These are phyloP conservation scores for Pelargonium exstipulatum DNA, from an alignment of 441 rosid genomes.

Conservation along the genomic window DNA sequence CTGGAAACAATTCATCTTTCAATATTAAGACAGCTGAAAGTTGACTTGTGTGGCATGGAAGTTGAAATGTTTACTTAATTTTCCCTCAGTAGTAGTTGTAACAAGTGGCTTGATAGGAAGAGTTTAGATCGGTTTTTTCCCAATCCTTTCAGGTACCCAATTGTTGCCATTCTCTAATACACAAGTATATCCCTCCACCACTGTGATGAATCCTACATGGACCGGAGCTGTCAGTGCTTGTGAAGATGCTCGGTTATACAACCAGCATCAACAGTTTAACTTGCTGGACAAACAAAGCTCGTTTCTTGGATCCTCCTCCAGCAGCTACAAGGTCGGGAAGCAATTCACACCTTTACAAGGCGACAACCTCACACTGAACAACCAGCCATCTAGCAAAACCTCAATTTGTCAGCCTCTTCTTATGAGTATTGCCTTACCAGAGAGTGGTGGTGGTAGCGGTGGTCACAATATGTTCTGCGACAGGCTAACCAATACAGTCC, in stretches of 20 bases:
- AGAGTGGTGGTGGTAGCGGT: constrained; percentile 17
- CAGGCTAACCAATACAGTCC: constrained; percentile 42
- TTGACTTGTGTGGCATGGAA: no score
- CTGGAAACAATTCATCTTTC: constrained; percentile 14
- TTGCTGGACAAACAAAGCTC: constrained; percentile 30
- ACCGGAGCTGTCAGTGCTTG: constrained; percentile 29
- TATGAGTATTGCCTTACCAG: constrained; percentile 22
- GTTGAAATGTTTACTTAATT: no score
- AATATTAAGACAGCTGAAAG: neutral
- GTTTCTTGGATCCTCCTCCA: constrained; percentile 42
- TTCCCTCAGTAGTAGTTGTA: no score
- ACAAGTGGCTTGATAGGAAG: no score
- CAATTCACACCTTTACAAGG: constrained; percentile 51
- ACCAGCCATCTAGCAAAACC: constrained; percentile 30
- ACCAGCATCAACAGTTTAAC: constrained; percentile 32
- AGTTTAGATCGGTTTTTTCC: no score
- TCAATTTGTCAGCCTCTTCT: constrained; percentile 39
- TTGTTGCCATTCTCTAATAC: constrained; percentile 44
- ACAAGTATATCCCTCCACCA: constrained; percentile 47
- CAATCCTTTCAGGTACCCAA: constrained; percentile 40
- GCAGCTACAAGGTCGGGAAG: constrained; percentile 36
- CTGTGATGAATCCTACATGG: constrained; percentile 41
- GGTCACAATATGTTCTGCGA: constrained; percentile 37
- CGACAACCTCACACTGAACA: constrained; percentile 23
- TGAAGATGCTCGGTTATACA: constrained; percentile 27